Base-by-base conservation (phyloP, 2,329 filamentous ascomycete species). In the Sclerotinia nivalis region DNA sequence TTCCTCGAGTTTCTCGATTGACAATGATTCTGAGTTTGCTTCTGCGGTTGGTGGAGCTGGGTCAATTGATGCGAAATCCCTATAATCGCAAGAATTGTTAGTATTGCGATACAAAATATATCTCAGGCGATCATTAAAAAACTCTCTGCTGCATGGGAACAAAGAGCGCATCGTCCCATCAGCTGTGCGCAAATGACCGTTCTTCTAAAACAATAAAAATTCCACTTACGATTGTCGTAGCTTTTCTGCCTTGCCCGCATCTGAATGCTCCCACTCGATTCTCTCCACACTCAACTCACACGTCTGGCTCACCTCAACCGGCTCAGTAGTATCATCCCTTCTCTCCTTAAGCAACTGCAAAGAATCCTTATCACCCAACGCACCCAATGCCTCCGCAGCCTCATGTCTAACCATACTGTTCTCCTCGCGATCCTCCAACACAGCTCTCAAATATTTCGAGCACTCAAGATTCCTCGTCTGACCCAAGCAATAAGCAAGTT, bases 391-490 rank as follows among this genome's bases (percentile, higher is more conserved):
- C 84, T 99, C 96, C 3, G 95, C 96, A 22, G 96, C 95, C 83
- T 99, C 96, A 77, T 99, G 96, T 75, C 96, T 87, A 81, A 93
- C 96, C 94, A 99, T 99, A 50, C 91, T 82, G 83, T 98, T 94
- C 81, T 98, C 93, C n/a, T 88, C 79, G 73, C 89, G 82, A 80
- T 98, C 88, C 74, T 91, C 86, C 70, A 98, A 84, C 20, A 96
- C 93, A 18, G 84, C 81, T 70, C 89, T 87, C 74, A 99, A 84
- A 72, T 89, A 90, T 13, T 89, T 86, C 13, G 93, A 87, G 0
- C 94, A 91, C 59, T 89, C 89, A 65, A 85, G 81, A 78, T 97
- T 93, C 70, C 89, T 89, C 1, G 92, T 95, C 82, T 99, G 96
- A 10, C 96, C 96, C 2, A 99, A 87, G 79, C 96, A 99, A 83